These are phyloP conservation scores for Gentiana macrophylla DNA, from an alignment of 257 asterid genomes.

Conservation along the genomic window DNA sequence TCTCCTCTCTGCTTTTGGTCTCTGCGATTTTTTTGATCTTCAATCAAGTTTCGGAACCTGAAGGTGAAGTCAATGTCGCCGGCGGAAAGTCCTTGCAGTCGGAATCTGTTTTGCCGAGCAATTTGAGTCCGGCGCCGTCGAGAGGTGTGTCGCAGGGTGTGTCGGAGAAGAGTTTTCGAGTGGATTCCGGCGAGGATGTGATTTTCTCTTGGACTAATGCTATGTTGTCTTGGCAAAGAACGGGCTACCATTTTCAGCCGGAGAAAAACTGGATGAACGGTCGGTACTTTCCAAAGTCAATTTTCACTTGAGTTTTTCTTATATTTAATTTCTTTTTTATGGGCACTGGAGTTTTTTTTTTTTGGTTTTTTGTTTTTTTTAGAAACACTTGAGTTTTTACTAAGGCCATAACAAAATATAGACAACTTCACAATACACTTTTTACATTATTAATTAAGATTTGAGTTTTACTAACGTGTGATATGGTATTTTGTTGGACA, in stretches of 20 bases:
- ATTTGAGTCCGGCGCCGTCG: conserved; percentile 19
- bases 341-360: no score
- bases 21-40: conserved; percentile 16
- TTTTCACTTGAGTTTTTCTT: neutral
- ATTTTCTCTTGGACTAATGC: conserved; percentile 52
- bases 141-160: conserved; percentile 69
- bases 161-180: conserved; percentile 64
- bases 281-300: conserved; percentile 10
- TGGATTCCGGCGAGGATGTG: conserved; percentile 17
- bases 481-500: no score
- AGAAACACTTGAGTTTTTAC: no score
- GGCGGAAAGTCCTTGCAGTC: conserved; percentile 7
- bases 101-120: conserved; percentile 13
- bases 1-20: conserved; percentile 28
- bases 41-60: conserved; percentile 14
- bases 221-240: conserved; percentile 79
- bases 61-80: conserved; percentile 6
- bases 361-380: no score
- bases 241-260: conserved; percentile 72
- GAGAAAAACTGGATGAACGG: conserved; percentile 81
- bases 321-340: no score
- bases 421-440: no score
- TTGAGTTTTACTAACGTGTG: no score
- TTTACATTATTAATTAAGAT: no score
- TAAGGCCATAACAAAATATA: no score